Base-by-base conservation (phyloP, 192 early-diverging fungal genomes). In the Backusella circina region DNA sequence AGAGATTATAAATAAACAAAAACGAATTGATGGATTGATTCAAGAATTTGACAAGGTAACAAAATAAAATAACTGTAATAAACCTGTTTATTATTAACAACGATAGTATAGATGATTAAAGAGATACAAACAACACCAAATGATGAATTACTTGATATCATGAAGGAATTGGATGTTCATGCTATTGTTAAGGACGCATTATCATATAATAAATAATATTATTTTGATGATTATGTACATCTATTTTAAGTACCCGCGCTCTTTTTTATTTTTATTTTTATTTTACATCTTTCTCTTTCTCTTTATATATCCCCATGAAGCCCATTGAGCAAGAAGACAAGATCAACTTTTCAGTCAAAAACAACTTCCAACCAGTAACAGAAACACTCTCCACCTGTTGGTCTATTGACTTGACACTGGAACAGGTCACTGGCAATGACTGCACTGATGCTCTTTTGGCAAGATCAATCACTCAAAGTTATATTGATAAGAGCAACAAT, bases 141-240 rank as follows among this genome's bases (percentile, higher is more conserved):
- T 6, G 33, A 67, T 5, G 66, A 67, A 23, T n/a, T 67, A 36
- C 8, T 67, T n/a, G n/a, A 67, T n/a, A 8, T 33, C 23, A 67
- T 67, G 66, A 67, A 7, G 9, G n/a, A 67, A 38, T 23, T 67
- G 66, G 66, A 67, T 2, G 51, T 67, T 21, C 15, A 35, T 26
- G 35, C 66, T 10, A 36, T 32, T 10, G 8, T 31, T 13, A 65
- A 65, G 12, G 2, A 35, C 2, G 33, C 33, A 35, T 5, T 35
- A n/a, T n/a, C n/a, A n/a, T n/a, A n/a, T n/a, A n/a, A 47, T 47
- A 67, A 21, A 67, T 36, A 67, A 67, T 66, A 66, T 67, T 18
- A 32, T 35, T 18, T 12, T 37, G 3, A n/a, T n/a, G n/a, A n/a
- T n/a, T n/a, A n/a, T n/a, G n/a, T n/a, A n/a, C n/a, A n/a, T n/a